phyloP scores from a whole-genome alignment of 2,329 filamentous ascomycete species.

The Colletotrichum destructivum region DNA sequence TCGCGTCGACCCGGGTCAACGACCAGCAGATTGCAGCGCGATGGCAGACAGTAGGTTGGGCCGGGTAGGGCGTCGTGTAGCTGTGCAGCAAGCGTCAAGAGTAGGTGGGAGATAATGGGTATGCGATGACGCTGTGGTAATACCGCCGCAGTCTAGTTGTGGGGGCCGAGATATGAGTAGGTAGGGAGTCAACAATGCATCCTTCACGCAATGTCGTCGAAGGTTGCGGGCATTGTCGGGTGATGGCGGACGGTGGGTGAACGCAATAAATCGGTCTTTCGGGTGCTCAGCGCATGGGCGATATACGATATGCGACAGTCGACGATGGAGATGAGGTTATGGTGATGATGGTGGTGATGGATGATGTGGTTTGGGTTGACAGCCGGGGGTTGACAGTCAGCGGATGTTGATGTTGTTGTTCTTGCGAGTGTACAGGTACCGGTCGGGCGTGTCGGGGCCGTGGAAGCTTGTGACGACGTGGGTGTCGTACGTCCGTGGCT shows the following conservation, averaged over 20 bases:
- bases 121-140: neutral
- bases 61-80: neutral
- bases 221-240: constrained; percentile 29
- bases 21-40: neutral
- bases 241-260: neutral
- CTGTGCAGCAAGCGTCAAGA: neutral
- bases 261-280: neutral
- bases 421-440: neutral
- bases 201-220: constrained; percentile 28
- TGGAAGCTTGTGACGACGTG: constrained; percentile 37
- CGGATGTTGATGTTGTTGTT: constrained; percentile 11
- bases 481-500: constrained; percentile 11
- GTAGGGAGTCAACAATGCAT: constrained; percentile 36
- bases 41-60: neutral
- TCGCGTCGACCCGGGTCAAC: neutral
- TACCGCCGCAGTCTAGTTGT: constrained; percentile 13
- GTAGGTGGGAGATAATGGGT: constrained; percentile 1
- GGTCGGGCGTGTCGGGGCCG: constrained; percentile 32
- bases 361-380: constrained; percentile 14
- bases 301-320: neutral
- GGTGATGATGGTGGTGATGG: constrained; percentile 6
- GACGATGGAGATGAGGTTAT: neutral
- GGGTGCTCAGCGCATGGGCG: neutral
- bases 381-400: constrained; percentile 12
- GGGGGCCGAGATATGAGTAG: constrained; percentile 15